phyloP scores from a whole-genome alignment of 805 yeast species.

The Candida dajiaensis region DNA sequence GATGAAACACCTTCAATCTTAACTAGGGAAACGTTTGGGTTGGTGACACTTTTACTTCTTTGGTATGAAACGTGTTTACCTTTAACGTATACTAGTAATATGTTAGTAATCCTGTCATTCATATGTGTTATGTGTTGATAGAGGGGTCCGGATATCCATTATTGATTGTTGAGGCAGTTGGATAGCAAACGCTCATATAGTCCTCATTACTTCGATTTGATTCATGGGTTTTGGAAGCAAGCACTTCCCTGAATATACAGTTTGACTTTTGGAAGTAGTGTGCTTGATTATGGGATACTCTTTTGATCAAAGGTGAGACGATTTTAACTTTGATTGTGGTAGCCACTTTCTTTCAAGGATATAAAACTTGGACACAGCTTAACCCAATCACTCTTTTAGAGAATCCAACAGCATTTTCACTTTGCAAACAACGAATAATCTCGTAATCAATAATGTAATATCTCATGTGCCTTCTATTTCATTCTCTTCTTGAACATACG shows the following conservation, averaged over 20 bases:
- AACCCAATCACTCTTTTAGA: no score
- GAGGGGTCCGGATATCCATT: neutral
- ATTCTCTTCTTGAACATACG: constrained; percentile 54
- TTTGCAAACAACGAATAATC: neutral
- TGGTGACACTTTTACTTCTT: constrained; percentile 96
- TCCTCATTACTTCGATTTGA: no score
- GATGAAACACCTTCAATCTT: constrained; percentile 93
- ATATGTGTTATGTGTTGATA: neutral
- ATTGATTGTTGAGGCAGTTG: neutral
- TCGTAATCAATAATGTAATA: neutral
- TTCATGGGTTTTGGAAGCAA: no score
- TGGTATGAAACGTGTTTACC: constrained; percentile 99
- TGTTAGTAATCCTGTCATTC: constrained; percentile 16
- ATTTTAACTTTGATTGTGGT: no score
- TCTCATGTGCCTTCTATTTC: neutral
- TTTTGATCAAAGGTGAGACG: no score
- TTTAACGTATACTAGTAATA: constrained; percentile 90
- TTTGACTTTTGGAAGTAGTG: no score
- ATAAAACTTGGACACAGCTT: no score
- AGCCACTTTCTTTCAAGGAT: no score
- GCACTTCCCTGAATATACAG: no score
- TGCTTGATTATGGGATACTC: no score
- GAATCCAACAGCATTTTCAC: no score
- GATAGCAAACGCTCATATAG: no score
- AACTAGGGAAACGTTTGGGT: constrained; percentile 96